phyloP scores from a whole-genome alignment of 164 flowering plant genomes.

The Sextonia rubra region DNA sequence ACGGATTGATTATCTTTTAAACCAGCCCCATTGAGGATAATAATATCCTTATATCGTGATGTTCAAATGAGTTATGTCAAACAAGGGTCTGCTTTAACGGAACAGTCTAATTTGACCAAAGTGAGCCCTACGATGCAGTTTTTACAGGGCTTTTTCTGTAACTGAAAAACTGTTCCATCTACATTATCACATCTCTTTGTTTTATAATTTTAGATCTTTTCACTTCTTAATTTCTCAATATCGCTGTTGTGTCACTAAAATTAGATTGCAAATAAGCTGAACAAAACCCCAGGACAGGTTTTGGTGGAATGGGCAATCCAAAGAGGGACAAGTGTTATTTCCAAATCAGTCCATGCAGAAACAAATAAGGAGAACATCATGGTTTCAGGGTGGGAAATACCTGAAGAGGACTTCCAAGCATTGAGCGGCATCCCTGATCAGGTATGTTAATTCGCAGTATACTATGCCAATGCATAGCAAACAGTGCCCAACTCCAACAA shows the following conservation, averaged over 20 bases:
- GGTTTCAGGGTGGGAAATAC: constrained; percentile 45
- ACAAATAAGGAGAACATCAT: constrained; percentile 36
- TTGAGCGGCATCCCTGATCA: constrained; percentile 31
- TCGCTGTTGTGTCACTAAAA: neutral
- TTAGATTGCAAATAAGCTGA: constrained; percentile 39
- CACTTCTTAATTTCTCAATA: neutral
- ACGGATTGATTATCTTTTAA: no score
- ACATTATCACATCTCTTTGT: neutral
- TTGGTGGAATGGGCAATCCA: constrained; percentile 47
- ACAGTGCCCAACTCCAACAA: neutral
- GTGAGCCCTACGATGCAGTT: neutral
- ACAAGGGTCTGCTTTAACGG: neutral
- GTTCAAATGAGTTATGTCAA: no score
- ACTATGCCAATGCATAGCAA: neutral
- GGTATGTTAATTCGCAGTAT: constrained; percentile 10
- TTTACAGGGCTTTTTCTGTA: neutral
- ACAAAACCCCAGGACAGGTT: constrained; percentile 44
- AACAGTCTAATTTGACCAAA: neutral
- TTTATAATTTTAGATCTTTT: neutral
- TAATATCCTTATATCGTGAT: no score
- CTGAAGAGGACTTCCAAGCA: constrained; percentile 32
- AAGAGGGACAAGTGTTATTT: constrained; percentile 46
- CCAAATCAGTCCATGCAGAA: constrained; percentile 32
- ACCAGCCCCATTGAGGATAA: no score
- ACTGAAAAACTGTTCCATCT: neutral